These are phyloP conservation scores for Auriscalpium vulgare DNA, from an alignment of 768 basidiomycete genomes.

Conservation along the genomic window DNA sequence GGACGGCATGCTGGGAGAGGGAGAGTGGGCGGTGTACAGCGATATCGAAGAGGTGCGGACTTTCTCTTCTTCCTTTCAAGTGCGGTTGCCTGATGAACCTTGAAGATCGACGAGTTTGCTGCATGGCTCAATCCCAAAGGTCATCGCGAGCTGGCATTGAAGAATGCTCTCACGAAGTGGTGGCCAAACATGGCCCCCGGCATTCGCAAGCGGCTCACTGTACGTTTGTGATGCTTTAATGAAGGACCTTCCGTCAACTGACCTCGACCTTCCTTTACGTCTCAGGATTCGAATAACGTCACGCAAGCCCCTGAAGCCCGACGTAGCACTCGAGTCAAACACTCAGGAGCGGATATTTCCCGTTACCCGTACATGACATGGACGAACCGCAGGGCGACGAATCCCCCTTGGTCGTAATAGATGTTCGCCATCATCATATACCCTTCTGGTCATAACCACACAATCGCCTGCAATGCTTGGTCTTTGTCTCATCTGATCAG, in stretches of 20 bases:
- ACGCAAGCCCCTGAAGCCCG: slow-evolving; percentile 74
- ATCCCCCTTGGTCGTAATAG: slow-evolving; percentile 19
- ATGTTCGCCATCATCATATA: slow-evolving; percentile 2
- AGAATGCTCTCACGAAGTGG: slow-evolving; percentile 73
- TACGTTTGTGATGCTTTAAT: slow-evolving; percentile 31
- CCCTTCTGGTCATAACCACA: neutral
- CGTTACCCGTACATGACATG: slow-evolving; percentile 86
- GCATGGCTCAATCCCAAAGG: slow-evolving; percentile 93
- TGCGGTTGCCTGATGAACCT: neutral
- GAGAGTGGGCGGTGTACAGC: slow-evolving; percentile 90
- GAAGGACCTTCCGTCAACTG: slow-evolving; percentile 2
- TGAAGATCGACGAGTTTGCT: slow-evolving; percentile 73
- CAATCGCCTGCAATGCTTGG: too few relatives aligned
- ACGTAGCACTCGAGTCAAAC: slow-evolving; percentile 61
- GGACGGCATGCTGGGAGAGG: slow-evolving; percentile 59
- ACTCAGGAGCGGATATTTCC: slow-evolving; percentile 50
- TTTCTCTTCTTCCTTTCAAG: too few relatives aligned
- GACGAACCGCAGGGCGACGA: slow-evolving; percentile 71
- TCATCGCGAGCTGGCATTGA: slow-evolving; percentile 76
- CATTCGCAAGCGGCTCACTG: slow-evolving; percentile 65
- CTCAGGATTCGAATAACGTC: slow-evolving; percentile 59
- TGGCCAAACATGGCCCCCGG: slow-evolving; percentile 78
- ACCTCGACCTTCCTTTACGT: neutral
- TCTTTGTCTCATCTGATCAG: too few relatives aligned
- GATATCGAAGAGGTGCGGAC: slow-evolving; percentile 75